These are phyloP conservation scores for Cystofilobasidium capitatum DNA, from an alignment of 768 basidiomycete genomes.

Conservation along the genomic window DNA sequence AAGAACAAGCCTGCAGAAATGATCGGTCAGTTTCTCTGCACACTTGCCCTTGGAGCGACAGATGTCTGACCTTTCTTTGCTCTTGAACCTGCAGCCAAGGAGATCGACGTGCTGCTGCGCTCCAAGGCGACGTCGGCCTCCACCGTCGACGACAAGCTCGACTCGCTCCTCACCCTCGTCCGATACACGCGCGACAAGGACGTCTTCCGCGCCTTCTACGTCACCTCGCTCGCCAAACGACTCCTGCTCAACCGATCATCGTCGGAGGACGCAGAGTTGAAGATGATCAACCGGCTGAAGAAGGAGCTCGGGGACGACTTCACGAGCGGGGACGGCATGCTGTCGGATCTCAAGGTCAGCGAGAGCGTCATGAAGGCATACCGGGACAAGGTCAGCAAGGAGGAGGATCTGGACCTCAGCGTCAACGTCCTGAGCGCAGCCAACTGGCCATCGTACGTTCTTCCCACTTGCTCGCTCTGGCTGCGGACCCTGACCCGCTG, in stretches of 20 bases:
- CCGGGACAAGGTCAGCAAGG: not conserved
- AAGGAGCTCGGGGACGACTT: constrained; percentile 94
- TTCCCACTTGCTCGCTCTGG: too few relatives aligned
- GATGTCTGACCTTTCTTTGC: not conserved
- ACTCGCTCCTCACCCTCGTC: constrained; percentile 63
- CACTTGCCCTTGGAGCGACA: not conserved
- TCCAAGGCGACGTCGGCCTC: constrained; percentile 45
- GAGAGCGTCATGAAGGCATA: constrained; percentile 25
- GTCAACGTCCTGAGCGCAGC: constrained; percentile 25
- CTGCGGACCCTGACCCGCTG: not conserved
- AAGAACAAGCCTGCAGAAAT: constrained; percentile 77
- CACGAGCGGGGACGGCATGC: constrained; percentile 62
- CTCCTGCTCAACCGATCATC: constrained; percentile 74
- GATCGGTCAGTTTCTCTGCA: constrained; percentile 43
- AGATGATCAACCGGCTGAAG: constrained; percentile 74
- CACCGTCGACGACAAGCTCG: constrained; percentile 55
- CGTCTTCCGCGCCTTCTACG: constrained; percentile 77
- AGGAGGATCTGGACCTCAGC: constrained; percentile 22
- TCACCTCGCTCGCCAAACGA: constrained; percentile 75
- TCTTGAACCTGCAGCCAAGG: constrained; percentile 51
- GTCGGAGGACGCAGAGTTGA: constrained; percentile 74
- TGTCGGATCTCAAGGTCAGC: constrained; percentile 22
- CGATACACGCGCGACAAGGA: constrained; percentile 57
- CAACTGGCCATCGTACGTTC: constrained; percentile 24
- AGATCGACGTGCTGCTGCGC: constrained; percentile 78